These are phyloP conservation scores for Hirsutella rhossiliensis DNA, from an alignment of 2,329 filamentous ascomycete species.

Conservation along the genomic window DNA sequence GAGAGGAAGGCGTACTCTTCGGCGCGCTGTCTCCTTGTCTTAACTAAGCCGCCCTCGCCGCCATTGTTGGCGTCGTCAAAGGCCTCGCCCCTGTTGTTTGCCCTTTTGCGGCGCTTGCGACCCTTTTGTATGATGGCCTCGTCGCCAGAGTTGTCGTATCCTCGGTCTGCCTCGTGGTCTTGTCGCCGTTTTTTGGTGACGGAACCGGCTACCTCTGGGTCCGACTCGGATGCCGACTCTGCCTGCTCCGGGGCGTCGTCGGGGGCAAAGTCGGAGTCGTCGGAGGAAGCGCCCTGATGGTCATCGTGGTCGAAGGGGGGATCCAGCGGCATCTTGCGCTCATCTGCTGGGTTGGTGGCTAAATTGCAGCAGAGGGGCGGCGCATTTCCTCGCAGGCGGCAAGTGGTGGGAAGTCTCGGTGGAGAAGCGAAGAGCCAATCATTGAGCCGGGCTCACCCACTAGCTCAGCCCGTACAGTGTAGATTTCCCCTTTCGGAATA, in stretches of 20 bases:
- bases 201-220: conserved; percentile 20
- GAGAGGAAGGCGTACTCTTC: conserved; percentile 35
- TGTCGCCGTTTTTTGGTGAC: conserved; percentile 12
- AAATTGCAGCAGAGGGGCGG: neutral
- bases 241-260: conserved; percentile 36
- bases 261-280: conserved; percentile 64
- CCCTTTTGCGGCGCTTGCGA: conserved; percentile 38
- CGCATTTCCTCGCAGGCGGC: neutral
- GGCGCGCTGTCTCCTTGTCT: conserved; percentile 59
- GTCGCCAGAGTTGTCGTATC: conserved; percentile 59
- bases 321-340: conserved; percentile 28
- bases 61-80: conserved; percentile 42
- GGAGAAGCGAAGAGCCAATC: too few relatives aligned
- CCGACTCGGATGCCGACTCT: conserved; percentile 39
- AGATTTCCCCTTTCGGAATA: too few relatives aligned
- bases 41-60: conserved; percentile 52
- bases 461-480: too few relatives aligned
- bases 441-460: too few relatives aligned
- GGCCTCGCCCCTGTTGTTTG: conserved; percentile 22
- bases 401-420: neutral
- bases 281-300: conserved; percentile 54
- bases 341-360: neutral
- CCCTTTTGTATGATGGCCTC: conserved; percentile 55
- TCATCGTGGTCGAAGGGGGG: conserved; percentile 32
- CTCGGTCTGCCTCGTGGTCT: conserved; percentile 24